These are phyloP conservation scores for Cyberlindnera mississippiensis DNA, from an alignment of 805 yeast genomes.

Conservation along the genomic window DNA sequence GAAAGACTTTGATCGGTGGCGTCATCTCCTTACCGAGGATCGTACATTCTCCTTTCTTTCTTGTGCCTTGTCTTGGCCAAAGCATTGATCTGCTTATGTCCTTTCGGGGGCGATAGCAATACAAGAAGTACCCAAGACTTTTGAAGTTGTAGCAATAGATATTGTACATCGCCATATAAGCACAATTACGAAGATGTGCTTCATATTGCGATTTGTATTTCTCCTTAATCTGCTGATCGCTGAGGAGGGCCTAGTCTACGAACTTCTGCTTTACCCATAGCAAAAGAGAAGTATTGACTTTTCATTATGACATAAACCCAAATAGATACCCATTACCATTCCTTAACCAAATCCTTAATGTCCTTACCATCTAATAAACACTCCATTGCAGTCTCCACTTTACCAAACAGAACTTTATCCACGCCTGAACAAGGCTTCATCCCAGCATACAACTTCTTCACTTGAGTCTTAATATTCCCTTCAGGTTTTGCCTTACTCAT, in stretches of 20 bases:
- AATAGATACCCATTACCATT: constrained; percentile 4
- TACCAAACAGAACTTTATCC: constrained; percentile 7
- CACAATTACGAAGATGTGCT: no score
- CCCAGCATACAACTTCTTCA: constrained; percentile 13
- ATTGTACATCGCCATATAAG: no score
- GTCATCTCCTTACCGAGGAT: constrained; percentile 1
- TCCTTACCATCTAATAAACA: constrained; percentile 7
- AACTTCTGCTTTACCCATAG: no score
- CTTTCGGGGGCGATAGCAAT: no score
- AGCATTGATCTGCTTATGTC: no score
- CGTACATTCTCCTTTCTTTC: not conserved
- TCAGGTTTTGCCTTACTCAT: constrained; percentile 11
- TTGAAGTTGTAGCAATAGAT: no score
- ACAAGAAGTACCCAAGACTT: no score
- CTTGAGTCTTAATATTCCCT: constrained; percentile 4
- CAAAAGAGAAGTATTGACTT: no score
- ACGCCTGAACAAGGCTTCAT: constrained; percentile 9
- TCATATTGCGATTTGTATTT: no score
- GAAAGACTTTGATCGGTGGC: not conserved
- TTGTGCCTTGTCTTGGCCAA: no score
- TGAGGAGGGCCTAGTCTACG: no score
- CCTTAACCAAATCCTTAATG: constrained; percentile 4
- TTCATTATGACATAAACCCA: not conserved
- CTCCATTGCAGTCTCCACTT: constrained; percentile 15
- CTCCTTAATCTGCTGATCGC: no score